Percentiles rank a stretch among this genome's conserved stretches.
Evolutionary conservation across 2,329 filamentous ascomycete genomes (phyloP).

Genomic region (Ceratocystis destructans): DNA sequence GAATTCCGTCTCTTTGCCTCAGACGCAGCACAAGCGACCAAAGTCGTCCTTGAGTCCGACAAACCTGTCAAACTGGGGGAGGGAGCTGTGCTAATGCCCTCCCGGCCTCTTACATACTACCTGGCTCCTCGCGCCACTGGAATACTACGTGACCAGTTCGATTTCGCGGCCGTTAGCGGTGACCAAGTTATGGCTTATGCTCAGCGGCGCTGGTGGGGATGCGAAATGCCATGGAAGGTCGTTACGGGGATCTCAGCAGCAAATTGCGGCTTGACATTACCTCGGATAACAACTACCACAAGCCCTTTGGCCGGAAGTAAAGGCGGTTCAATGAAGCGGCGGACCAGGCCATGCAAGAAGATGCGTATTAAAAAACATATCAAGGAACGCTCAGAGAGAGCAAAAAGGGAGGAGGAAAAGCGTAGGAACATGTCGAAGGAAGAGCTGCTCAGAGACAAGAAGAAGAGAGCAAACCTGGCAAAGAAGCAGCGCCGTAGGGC

Average conservation of each 20-base stretch:
- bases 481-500: slow-evolving; percentile 46
- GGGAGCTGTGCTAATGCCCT: slow-evolving; percentile 27
- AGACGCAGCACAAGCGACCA: slow-evolving; percentile 32
- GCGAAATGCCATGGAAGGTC: slow-evolving; percentile 48
- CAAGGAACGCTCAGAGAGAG: slow-evolving; percentile 31
- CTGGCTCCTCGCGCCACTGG: slow-evolving; percentile 30
- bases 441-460: slow-evolving; percentile 41
- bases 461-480: slow-evolving; percentile 45
- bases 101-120: slow-evolving; percentile 37
- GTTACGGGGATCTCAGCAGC: slow-evolving; percentile 28
- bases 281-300: slow-evolving; percentile 12
- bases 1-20: slow-evolving; percentile 44
- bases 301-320: background rate
- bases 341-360: slow-evolving; percentile 41
- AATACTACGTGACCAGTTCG: slow-evolving; percentile 23
- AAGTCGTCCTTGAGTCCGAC: slow-evolving; percentile 38
- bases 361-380: slow-evolving; percentile 38
- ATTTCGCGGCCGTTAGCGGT: slow-evolving; percentile 34
- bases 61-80: slow-evolving; percentile 26
- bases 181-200: slow-evolving; percentile 37
- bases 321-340: slow-evolving; percentile 7
- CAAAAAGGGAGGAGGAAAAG: slow-evolving; percentile 29
- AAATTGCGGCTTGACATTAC: slow-evolving; percentile 23
- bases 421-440: slow-evolving; percentile 33
- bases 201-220: slow-evolving; percentile 38